Conservation (phyloP, 331 rosid genomes). For the Phaseolus coccineus region DNA sequence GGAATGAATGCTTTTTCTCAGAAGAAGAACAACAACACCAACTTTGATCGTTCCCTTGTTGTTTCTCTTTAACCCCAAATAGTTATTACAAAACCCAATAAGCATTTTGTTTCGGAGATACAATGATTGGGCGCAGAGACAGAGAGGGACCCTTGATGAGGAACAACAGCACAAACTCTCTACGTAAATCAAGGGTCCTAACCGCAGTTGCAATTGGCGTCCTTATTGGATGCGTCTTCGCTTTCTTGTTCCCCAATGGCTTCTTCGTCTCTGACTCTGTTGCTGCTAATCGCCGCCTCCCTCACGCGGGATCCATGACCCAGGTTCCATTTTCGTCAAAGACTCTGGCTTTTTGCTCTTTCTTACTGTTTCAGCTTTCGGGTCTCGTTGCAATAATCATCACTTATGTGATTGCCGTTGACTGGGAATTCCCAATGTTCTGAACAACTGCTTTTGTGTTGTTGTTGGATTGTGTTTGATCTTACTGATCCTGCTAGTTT, state of each 20-base stretch:
- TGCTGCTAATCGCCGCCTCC: conserved; percentile 47
- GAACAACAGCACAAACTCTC: conserved; percentile 50
- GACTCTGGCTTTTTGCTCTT: conserved; percentile 3
- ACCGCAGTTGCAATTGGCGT: conserved; percentile 74
- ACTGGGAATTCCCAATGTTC: conserved; percentile 22
- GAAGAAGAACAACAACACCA: background rate
- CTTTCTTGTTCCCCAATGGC: conserved; percentile 73
- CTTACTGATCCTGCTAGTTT: conserved; percentile 21
- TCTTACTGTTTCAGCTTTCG: background rate
- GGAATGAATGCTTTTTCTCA: conserved; percentile 9
- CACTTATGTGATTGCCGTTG: background rate
- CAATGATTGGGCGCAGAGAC: conserved; percentile 72
- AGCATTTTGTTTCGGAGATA: background rate
- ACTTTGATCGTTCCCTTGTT: conserved; percentile 14
- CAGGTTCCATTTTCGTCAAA: conserved; percentile 55
- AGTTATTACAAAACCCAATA: background rate
- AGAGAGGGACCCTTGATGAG: conserved; percentile 75
- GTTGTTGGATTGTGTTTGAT: conserved; percentile 27
- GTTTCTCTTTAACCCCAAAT: conserved; percentile 2
- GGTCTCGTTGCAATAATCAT: background rate
- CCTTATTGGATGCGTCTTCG: conserved; percentile 69
- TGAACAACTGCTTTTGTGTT: conserved; percentile 5
- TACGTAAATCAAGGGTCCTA: conserved; percentile 58
- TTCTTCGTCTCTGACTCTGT: conserved; percentile 54
- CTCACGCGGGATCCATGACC: conserved; percentile 54